Evolutionary conservation across 164 flowering plant species (phyloP), one percentile per base, ranked within the genome.

Genomic region (Vitis amurensis): DNA sequence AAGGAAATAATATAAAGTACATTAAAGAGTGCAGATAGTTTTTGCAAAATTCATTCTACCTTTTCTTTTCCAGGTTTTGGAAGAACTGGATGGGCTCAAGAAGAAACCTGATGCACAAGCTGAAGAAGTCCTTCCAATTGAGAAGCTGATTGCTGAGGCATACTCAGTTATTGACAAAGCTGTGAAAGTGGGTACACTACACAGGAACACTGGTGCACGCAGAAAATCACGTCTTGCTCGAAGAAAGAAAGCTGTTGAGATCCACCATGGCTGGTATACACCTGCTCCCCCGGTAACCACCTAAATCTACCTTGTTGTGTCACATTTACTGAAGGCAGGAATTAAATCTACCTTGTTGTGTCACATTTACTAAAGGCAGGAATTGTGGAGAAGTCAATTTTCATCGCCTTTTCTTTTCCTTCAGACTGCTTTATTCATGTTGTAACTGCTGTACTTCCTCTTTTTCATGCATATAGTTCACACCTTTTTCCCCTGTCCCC

Each of bases 171-270:
- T 95, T 17, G 98, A 95, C 75, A 95, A 90, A 76, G 98, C 97
- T 37, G 92, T 95, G 49, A 87, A 78, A 70, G 85, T 68, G 8
- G 92, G 99, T 27, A 66, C 93, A 2, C 74, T 95, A 66, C 99
- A 95, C 80, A 76, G 91, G 76, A 93, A 95, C 84, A 95, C 99
- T 0, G 98, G 97, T 47, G 92, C 91, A 15, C 85, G 85, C 68
- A 78, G 99, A 68, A 95, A 95, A 77, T 93, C 99, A 61, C 82
- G 98, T 29, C 90, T 93, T 17, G 93, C 99, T 3, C 79, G 99
- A 73, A 89, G 94, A 75, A 95, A 93, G 86, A 93, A 89, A 71
- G 86, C 90, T 44, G 86, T 93, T 57, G 94, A 88, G 78, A 85
- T 95, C 71, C 94, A 87, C 79, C 92, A 85, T 79, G 97, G 97